Percentiles rank a stretch among this genome's conserved stretches.
Evolutionary conservation across 2,329 filamentous ascomycete genomes (phyloP).

Genomic region (Emmonsiellopsis sp.): DNA sequence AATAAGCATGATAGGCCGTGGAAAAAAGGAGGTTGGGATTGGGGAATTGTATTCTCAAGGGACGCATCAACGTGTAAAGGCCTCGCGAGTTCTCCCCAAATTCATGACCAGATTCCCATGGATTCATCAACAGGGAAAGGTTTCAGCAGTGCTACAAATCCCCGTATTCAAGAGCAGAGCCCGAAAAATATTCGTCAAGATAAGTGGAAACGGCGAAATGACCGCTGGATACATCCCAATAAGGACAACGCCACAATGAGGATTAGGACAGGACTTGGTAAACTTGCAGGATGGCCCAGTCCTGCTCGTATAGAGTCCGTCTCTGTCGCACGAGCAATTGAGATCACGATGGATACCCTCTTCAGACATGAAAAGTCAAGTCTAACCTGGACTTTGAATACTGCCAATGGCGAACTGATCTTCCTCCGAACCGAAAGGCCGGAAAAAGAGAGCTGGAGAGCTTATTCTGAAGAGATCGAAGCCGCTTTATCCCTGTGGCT

Average conservation of each 20-base stretch:
- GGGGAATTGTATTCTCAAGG: too few species aligned
- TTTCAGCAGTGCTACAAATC: too few species aligned
- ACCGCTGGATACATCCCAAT: neutral
- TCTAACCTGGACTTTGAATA: neutral
- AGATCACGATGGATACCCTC: slow-evolving; percentile 15
- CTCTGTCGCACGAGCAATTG: slow-evolving; percentile 13
- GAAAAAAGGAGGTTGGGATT: neutral
- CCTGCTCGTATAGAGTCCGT: slow-evolving; percentile 11
- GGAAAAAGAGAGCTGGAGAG: slow-evolving; percentile 14
- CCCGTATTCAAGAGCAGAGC: too few species aligned
- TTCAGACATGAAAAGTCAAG: neutral
- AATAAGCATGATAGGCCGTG: neutral
- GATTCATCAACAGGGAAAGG: too few species aligned
- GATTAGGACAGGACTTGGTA: neutral
- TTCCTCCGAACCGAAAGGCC: neutral
- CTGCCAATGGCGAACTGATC: neutral
- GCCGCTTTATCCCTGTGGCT: slow-evolving; percentile 24
- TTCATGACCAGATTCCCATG: too few species aligned
- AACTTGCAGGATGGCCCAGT: slow-evolving; percentile 13
- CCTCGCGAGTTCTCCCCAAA: too few species aligned
- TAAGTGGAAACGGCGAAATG: neutral
- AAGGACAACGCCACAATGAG: neutral
- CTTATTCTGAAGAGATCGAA: slow-evolving; percentile 15
- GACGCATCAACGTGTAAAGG: too few species aligned
- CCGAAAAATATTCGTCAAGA: too few species aligned